Conservation (phyloP, 1,284 basidiomycete species). For the Sutorius eximius region DNA sequence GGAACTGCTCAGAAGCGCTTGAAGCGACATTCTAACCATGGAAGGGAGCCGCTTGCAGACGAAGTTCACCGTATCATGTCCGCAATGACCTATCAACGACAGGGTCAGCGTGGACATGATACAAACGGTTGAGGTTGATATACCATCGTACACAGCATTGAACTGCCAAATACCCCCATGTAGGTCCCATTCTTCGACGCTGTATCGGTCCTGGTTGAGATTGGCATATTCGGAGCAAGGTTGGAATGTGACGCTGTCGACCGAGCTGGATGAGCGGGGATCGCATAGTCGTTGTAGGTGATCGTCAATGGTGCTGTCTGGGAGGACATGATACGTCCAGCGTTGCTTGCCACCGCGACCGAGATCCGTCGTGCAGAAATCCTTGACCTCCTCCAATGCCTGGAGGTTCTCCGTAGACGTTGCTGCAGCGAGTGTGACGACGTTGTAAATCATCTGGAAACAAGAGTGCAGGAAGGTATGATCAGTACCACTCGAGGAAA, state of each 20-base stretch:
- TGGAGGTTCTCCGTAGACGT: constrained; percentile 48
- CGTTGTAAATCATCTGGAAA: constrained; percentile 35
- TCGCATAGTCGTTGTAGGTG: constrained; percentile 45
- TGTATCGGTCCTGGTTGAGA: constrained; percentile 56
- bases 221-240: constrained; percentile 53
- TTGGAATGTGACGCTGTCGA: constrained; percentile 57
- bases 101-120: constrained; percentile 12
- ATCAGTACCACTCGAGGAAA: constrained; percentile 9
- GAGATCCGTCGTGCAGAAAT: constrained; percentile 58
- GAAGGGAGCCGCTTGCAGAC: constrained; percentile 46
- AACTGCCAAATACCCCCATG: constrained; percentile 56
- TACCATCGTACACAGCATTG: constrained; percentile 63
- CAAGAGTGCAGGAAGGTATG: constrained; percentile 2
- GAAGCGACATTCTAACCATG: constrained; percentile 45
- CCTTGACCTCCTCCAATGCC: constrained; percentile 51
- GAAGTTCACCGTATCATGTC: constrained; percentile 58
- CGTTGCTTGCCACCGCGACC: constrained; percentile 50
- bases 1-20: constrained; percentile 37
- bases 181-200: constrained; percentile 55
- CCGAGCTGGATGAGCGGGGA: constrained; percentile 39
- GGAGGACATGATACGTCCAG: constrained; percentile 56
- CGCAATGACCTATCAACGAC: constrained; percentile 52
- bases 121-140: not conserved
- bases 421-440: constrained; percentile 44
- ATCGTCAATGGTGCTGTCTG: constrained; percentile 45